Evolutionary conservation across 306 rosid species (phyloP), one percentile per base, ranked within the genome.

Genomic region (Boehmeria nivea): DNA sequence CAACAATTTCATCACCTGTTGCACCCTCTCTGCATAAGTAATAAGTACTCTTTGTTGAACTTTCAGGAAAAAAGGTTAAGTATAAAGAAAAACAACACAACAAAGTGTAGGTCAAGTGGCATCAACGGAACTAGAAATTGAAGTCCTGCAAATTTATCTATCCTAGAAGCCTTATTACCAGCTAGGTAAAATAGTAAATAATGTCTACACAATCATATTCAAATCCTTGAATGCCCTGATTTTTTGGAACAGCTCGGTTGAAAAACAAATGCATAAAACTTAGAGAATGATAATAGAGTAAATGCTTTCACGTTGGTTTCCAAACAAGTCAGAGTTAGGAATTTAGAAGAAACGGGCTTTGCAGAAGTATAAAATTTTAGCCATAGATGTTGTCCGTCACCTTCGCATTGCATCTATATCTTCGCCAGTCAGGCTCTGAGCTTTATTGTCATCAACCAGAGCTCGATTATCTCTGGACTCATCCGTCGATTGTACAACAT

Each of bases 371-470:
- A n/a, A n/a, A n/a, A n/a, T n/a, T n/a, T n/a, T n/a, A 42, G 59
- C n/a, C n/a, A n/a, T n/a, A n/a, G n/a, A n/a, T n/a, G n/a, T n/a
- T 52, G 11, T 22, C 17, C 48, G 71, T 79, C 72, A 81, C 97
- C 80, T 73, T 73, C 86, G 69, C 95, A 90, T 77, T 48, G 78
- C 77, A 51, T 86, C 75, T 39, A 87, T 87, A 45, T 81, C 98
- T 66, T 91, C 98, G 21, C 96, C 83, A n/a, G 87, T 84, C 14
- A 87, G 73, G 75, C 63, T 84, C 40, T 91, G 98, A 3, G 98
- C 96, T 8, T 73, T 80, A 72, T 91, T 91, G 66, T 91, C 86
- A 65, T 87, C 95, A 5, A 86, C 50, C 57, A 89, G 43, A 0
- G 78, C 66, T 34, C 95, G 89, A 62, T 89, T 89, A 57, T 89